phyloP scores from a whole-genome alignment of 2,329 filamentous ascomycete species.

The Diaporthe destruens region DNA sequence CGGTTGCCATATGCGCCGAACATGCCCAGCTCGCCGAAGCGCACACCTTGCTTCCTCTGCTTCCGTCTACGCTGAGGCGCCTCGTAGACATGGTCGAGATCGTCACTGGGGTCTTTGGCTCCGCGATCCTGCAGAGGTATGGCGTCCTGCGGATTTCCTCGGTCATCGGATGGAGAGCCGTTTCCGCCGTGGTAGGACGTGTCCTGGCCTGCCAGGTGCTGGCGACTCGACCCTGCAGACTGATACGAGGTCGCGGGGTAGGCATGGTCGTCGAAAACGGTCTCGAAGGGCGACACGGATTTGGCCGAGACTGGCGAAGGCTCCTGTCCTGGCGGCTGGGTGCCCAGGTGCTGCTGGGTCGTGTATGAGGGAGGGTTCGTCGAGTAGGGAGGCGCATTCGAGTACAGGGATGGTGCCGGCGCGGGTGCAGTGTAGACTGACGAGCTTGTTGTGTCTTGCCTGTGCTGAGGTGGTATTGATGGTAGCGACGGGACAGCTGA shows the following conservation, averaged over 20 bases:
- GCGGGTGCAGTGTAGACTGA: constrained; percentile 50
- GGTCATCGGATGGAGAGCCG: constrained; percentile 54
- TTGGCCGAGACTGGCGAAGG: constrained; percentile 42
- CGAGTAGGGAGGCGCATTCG: constrained; percentile 49
- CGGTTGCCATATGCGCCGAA: constrained; percentile 66
- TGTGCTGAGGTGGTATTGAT: constrained; percentile 31
- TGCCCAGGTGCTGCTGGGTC: constrained; percentile 52
- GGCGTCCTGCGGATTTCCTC: constrained; percentile 55
- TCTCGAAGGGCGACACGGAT: constrained; percentile 70
- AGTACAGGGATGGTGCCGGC: constrained; percentile 48
- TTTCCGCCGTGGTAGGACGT: constrained; percentile 68
- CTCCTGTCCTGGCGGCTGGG: constrained; percentile 43
- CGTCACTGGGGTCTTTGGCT: constrained; percentile 55
- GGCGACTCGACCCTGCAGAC: constrained; percentile 52
- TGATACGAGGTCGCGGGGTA: constrained; percentile 67
- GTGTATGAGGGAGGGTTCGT: constrained; percentile 50
- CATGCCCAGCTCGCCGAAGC: constrained; percentile 72
- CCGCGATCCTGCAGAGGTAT: constrained; percentile 68
- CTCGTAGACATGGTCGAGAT: constrained; percentile 73
- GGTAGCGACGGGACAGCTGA: constrained; percentile 31
- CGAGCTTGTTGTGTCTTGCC: constrained; percentile 39
- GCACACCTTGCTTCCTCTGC: constrained; percentile 59
- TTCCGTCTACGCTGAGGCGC: constrained; percentile 54
- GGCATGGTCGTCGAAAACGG: constrained; percentile 76
- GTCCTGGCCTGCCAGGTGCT: constrained; percentile 64